phyloP scores from a whole-genome alignment of 2,329 filamentous ascomycete genomes.

The Gnomoniopsis smithogilvyi region DNA sequence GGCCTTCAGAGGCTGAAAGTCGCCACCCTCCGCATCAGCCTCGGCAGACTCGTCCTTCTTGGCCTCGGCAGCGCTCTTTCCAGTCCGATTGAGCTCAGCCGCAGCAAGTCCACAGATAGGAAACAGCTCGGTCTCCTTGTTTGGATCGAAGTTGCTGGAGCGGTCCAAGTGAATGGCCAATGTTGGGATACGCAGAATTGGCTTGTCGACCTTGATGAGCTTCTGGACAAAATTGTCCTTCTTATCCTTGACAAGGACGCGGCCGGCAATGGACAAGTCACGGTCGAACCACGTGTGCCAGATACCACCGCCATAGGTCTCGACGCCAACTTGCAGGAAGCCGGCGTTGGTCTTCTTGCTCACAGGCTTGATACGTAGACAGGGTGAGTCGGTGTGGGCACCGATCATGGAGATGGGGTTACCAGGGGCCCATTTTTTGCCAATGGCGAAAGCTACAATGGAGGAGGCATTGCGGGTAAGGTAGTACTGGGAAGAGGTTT shows the following conservation, averaged over 20 bases:
- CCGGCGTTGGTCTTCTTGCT: slow-evolving; percentile 84
- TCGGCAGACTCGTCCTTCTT: slow-evolving; percentile 32
- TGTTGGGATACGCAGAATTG: slow-evolving; percentile 87
- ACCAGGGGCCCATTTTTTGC: slow-evolving; percentile 84
- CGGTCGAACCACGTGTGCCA: slow-evolving; percentile 99
- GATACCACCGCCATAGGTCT: slow-evolving; percentile 93
- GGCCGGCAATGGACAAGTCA: slow-evolving; percentile 84
- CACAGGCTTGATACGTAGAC: slow-evolving; percentile 87
- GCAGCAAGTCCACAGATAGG: slow-evolving; percentile 86
- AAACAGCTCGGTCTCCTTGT: slow-evolving; percentile 95
- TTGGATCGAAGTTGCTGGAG: slow-evolving; percentile 82
- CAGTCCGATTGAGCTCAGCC: slow-evolving; percentile 80
- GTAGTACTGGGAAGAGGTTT: slow-evolving; percentile 60
- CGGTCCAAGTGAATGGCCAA: slow-evolving; percentile 92
- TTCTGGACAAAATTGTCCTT: slow-evolving; percentile 76
- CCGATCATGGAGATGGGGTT: slow-evolving; percentile 92
- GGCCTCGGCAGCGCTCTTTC: slow-evolving; percentile 43
- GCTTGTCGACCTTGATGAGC: slow-evolving; percentile 85
- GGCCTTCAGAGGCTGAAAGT: slow-evolving; percentile 72
- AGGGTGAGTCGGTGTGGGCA: slow-evolving; percentile 93
- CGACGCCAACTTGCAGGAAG: slow-evolving; percentile 91
- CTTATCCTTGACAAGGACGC: slow-evolving; percentile 74
- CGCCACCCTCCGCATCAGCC: slow-evolving; percentile 43
- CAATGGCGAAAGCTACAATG: slow-evolving; percentile 88
- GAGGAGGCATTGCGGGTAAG: slow-evolving; percentile 91